These are phyloP conservation scores for Ustilago hordei DNA, from an alignment of 1,284 basidiomycete genomes.

Conservation along the genomic window DNA sequence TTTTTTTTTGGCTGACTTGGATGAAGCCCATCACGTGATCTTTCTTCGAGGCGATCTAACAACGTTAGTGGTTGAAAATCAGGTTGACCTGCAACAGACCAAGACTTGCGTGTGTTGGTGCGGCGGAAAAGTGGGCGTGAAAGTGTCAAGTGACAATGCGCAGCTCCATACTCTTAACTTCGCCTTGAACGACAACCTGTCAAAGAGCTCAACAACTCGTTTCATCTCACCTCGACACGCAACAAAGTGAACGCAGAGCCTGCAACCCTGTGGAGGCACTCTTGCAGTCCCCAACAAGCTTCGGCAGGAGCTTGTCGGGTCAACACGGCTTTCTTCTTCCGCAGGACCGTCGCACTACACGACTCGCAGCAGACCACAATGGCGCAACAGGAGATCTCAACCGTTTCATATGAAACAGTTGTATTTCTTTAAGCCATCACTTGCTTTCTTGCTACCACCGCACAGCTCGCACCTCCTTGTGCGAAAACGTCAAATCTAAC, in stretches of 20 bases:
- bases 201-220: slow-evolving; percentile 1
- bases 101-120: slow-evolving; percentile 4
- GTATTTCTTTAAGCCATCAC: background rate
- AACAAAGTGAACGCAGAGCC: slow-evolving; percentile 4
- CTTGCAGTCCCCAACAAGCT: background rate
- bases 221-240: background rate
- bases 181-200: background rate
- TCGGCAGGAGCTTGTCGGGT: slow-evolving; percentile 2
- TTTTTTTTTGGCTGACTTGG: background rate
- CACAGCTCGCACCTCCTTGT: background rate
- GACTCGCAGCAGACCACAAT: background rate
- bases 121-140: background rate
- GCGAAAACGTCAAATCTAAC: background rate
- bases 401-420: background rate
- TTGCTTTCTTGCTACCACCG: background rate
- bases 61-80: background rate
- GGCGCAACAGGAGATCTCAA: background rate
- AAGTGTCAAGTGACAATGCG: too few relatives aligned
- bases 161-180: background rate
- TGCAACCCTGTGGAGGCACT: background rate
- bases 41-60: background rate
- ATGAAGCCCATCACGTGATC: slow-evolving; percentile 2
- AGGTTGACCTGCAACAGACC: background rate
- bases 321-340: slow-evolving; percentile 1
- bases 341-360: background rate